Base-by-base conservation (phyloP, 1,284 basidiomycete species). In the Rhodotorula sp. region DNA sequence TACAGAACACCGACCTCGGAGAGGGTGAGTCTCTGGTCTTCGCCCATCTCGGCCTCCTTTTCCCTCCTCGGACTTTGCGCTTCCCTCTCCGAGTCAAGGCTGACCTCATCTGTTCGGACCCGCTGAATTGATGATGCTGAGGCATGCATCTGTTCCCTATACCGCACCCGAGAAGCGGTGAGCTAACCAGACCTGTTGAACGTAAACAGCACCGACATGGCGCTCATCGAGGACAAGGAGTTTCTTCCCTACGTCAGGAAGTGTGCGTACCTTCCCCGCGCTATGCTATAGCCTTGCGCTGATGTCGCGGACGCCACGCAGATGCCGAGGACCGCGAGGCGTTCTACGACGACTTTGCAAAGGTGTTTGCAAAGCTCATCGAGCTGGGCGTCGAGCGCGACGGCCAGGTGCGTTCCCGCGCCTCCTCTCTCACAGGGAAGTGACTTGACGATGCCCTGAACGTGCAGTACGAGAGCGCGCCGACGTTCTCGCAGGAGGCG, bases 301-400 rank as follows among this genome's bases (percentile, higher is more conserved):
- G 46, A 68, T 29, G 32, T 62, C 15, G 60, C 10, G 39, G 66
- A 77, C 39, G 62, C 82, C 63, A 80, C 79, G 36, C 59, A 66
- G 82, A 82, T 78, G 84, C 84, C 9, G 82, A 82, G 55, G 84
- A 85, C 79, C 80, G 82, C 72, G 82, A 84, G 55, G 77, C 81
- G 10, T 85, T 86, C 81, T 85, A 83, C 78, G 77, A 80, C 56
- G 82, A 86, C 77, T 86, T 86, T 73, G 77, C 83, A 32, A 34
- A 55, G 22, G 53, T 55, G 53, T 73, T 73, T 34, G 61, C 56
- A 5, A 73, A 62, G 54, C 29, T 69, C 76, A 64, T 73, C 39
- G 82, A 83, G 72, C 78, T 83, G 29, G 83, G 83, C 30, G 82
- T 83, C 36, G 78, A 81, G 54, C 75, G 82, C 47, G 78, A 78